These are phyloP conservation scores for Drechslerella coelobrocha DNA, from an alignment of 2,329 filamentous ascomycete genomes.

Conservation along the genomic window DNA sequence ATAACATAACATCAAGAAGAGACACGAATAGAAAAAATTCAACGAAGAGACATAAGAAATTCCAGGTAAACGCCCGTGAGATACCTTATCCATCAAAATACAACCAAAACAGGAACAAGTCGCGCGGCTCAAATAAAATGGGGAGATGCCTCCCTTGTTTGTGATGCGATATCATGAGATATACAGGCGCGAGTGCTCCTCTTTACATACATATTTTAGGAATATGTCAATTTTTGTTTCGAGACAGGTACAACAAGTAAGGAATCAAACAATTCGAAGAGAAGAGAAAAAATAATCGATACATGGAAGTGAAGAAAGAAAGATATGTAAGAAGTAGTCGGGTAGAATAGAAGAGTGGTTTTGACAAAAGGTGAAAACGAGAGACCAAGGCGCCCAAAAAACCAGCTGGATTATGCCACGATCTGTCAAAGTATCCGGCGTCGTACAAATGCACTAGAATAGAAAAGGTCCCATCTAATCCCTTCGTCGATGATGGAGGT, in stretches of 20 bases:
- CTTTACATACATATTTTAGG: slow-evolving; percentile 25
- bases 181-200: slow-evolving; percentile 16
- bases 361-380: not conserved
- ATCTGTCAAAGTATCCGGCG: slow-evolving; percentile 21
- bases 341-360: not conserved
- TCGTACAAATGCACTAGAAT: slow-evolving; percentile 11
- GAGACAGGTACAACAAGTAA: slow-evolving; percentile 2
- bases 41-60: not conserved
- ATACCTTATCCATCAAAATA: not conserved
- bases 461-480: slow-evolving; percentile 2
- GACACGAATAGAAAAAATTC: not conserved
- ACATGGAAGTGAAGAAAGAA: not conserved
- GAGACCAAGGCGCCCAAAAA: not conserved
- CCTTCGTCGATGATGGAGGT: slow-evolving; percentile 26
- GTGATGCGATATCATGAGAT: slow-evolving; percentile 11
- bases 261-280: not conserved
- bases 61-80: slow-evolving; percentile 16
- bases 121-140: not conserved
- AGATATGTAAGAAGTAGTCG: not conserved
- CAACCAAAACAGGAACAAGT: not conserved
- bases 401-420: slow-evolving; percentile 25
- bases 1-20: not conserved
- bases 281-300: not conserved
- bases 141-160: slow-evolving; percentile 10
- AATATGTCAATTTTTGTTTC: not conserved